A percentile compares a stretch with the other conserved stretches of the same genome.
phyloP scores from a whole-genome alignment of 2,329 filamentous ascomycete species.

The Stagonosporopsis tanaceti region DNA sequence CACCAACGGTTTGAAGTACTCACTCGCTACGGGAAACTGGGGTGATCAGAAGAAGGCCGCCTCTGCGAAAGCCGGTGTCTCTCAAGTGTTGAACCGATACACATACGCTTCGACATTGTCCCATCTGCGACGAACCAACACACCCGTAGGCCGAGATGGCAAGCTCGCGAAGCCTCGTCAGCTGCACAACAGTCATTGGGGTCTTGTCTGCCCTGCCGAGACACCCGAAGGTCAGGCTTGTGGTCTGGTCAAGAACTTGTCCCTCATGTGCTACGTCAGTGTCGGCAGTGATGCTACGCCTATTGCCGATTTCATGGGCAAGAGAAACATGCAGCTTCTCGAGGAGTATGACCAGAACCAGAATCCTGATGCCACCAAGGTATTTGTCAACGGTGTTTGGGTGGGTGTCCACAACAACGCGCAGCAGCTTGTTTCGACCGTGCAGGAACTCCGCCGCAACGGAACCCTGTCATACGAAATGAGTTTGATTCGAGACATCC shows the following conservation, averaged over 20 bases:
- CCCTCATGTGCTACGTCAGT: conserved; percentile 97
- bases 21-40: conserved; percentile 97
- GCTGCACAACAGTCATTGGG: conserved; percentile 98
- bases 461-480: conserved; percentile 90
- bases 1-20: conserved; percentile 95
- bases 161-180: conserved; percentile 98
- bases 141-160: conserved; percentile 94
- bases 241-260: conserved; percentile 96
- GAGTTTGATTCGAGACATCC: conserved; percentile 92
- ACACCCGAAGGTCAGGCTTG: conserved; percentile 98
- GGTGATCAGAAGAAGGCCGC: conserved; percentile 99
- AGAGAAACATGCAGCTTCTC: conserved; percentile 92
- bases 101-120: conserved; percentile 96
- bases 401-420: conserved; percentile 94
- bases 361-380: conserved; percentile 92
- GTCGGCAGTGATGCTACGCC: conserved; percentile 91
- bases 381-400: conserved; percentile 98
- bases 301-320: conserved; percentile 94
- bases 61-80: conserved; percentile 94
- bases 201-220: conserved; percentile 94
- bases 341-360: conserved; percentile 78
- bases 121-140: conserved; percentile 96
- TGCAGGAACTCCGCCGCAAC: conserved; percentile 78
- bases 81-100: conserved; percentile 96
- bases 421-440: conserved; percentile 80